Evolutionary conservation across 371 early-diverging fungal species (phyloP), one percentile per base, ranked within the genome.

Genomic region (Zancudomyces culisetae): DNA sequence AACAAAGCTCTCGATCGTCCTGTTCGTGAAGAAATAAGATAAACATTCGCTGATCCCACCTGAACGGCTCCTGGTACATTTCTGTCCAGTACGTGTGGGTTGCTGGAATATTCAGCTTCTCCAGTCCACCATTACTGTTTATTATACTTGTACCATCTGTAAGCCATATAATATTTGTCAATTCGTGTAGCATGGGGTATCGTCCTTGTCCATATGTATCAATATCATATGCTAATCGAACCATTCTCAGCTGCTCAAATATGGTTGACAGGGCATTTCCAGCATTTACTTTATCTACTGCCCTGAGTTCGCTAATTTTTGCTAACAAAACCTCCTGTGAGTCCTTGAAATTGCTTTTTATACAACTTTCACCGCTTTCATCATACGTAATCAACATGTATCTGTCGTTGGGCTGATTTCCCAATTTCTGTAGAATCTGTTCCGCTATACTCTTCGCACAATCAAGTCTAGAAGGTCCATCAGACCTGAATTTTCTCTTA

Each of bases 41-140:
- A 35, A 63, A 69, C 23, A 83, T 60, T 2, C 77, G 64, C 53
- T 83, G 83, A 52, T 83, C 81, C 84, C 84, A 83, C 10, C 84
- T 66, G 39, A 82, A 83, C 19, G 84, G 84, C 57, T 83, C 83
- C 6, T 61, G 53, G 57, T 74, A 77, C 21, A 69, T 58, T 28
- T 74, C 72, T 3, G 64, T 66, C 40, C 83, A 80, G 13, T 77
- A 71, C 1, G 73, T 60, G 27, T 58, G 63, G 29, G 69, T 64
- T 3, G 74, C 78, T 2, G 76, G 79, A 22, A 81, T 71, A 29
- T 76, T 70, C 1, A 81, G 61, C 68, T 68, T 64, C 42, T 70
- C 69, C 40, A 64, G 58, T 2, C 66, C 49, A 0, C 71, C 66
- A 22, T 27, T 28, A 10, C 64, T 42, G 1, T 69, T 62, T 15